A percentile compares a stretch with the other conserved stretches of the same genome.
Conservation (phyloP, 2,329 filamentous ascomycete species). For the Colletotrichum neosansevieriae region DNA sequence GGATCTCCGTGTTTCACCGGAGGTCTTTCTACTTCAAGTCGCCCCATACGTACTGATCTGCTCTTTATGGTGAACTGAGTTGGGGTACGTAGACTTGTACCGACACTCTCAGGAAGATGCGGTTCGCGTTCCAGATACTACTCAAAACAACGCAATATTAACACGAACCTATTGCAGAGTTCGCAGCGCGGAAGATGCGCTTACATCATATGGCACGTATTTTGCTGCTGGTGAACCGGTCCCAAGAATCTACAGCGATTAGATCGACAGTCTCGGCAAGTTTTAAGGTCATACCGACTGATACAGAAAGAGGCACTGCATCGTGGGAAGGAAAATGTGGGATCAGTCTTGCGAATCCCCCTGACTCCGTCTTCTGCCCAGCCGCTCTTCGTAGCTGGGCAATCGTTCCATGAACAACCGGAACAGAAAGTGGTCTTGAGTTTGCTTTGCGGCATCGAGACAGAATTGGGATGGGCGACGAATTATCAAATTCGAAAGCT, state of each 20-base stretch:
- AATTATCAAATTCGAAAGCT: conserved; percentile 23
- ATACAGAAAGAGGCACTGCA: not conserved
- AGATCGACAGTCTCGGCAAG: conserved; percentile 9
- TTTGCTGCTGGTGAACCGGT: conserved; percentile 58
- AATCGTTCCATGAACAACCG: conserved; percentile 64
- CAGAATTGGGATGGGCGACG: conserved; percentile 74
- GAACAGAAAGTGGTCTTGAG: conserved; percentile 67
- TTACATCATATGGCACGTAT: conserved; percentile 65
- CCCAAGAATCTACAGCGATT: conserved; percentile 17
- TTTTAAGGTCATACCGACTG: conserved; percentile 4
- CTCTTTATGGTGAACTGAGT: no score
- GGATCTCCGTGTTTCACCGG: not conserved
- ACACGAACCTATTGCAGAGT: no score
- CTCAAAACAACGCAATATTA: no score
- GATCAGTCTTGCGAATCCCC: conserved; percentile 19
- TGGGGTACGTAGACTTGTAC: no score
- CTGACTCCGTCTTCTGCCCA: conserved; percentile 13
- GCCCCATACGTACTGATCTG: not conserved
- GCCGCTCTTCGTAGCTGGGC: conserved; percentile 16
- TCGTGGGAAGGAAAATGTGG: conserved; percentile 10
- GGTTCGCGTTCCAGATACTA: no score
- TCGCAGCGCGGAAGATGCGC: not conserved
- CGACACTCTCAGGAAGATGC: no score
- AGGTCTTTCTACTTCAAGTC: conserved; percentile 2
- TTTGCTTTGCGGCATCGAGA: conserved; percentile 69